Evolutionary conservation across 116 monocot genomes (phyloP).

Genomic region (Dioscorea cayenensis): DNA sequence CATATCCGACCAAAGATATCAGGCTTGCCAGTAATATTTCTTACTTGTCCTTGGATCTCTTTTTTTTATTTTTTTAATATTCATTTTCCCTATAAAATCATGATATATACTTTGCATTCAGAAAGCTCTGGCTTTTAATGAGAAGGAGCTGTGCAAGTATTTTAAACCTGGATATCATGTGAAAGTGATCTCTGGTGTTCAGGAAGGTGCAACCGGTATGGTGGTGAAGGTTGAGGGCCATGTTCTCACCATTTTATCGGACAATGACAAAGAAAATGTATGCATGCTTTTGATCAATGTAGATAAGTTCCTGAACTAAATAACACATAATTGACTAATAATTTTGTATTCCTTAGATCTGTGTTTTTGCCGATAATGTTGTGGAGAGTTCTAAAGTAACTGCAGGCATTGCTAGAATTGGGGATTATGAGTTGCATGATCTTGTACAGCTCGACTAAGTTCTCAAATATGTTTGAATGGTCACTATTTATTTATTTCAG

Average conservation of each 20-base stretch:
- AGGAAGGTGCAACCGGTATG: conserved; percentile 98
- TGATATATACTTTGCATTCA: conserved; percentile 10
- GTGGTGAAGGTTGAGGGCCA: conserved; percentile 98
- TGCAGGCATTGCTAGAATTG: conserved; percentile 75
- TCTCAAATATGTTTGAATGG: not conserved
- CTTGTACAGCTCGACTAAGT: conserved; percentile 90
- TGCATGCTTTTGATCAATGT: conserved; percentile 5
- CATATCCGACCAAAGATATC: conserved; percentile 75
- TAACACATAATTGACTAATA: not conserved
- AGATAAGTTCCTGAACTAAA: not conserved
- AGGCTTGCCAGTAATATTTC: conserved; percentile 59
- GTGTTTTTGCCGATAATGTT: conserved; percentile 95
- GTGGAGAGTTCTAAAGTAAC: conserved; percentile 99
- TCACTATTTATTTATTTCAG: not conserved
- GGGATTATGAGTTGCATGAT: conserved; percentile 94
- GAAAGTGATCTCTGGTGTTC: conserved; percentile 93
- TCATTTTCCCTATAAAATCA: not conserved
- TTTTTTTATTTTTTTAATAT: not conserved
- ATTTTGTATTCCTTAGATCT: conserved; percentile 39
- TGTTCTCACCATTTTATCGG: conserved; percentile 87
- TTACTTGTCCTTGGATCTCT: not conserved
- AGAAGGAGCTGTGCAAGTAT: conserved; percentile 95
- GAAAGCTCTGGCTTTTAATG: conserved; percentile 87
- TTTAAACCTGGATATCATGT: conserved; percentile 98
- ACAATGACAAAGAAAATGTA: conserved; percentile 93